Conservation (phyloP, 2,329 filamentous ascomycete genomes). For the Alternaria sp. region DNA sequence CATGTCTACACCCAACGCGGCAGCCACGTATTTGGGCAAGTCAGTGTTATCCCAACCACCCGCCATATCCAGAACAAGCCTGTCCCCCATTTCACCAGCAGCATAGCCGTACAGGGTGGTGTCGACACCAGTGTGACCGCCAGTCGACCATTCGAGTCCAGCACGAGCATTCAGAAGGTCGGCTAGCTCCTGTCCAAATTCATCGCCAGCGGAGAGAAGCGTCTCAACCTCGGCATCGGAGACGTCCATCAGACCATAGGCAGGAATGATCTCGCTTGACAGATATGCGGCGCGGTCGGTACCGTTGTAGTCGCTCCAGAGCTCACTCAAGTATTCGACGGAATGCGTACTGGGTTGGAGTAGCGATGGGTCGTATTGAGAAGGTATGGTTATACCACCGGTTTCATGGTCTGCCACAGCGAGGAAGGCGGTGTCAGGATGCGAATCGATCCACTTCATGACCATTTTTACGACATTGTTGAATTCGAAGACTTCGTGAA, state of each 20-base stretch:
- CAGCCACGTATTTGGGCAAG: conserved; percentile 27
- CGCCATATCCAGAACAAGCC: conserved; percentile 27
- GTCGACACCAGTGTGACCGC: conserved; percentile 48
- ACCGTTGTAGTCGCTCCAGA: conserved; percentile 39
- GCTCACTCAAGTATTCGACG: conserved; percentile 35
- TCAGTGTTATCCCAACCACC: conserved; percentile 33
- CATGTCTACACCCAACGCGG: conserved; percentile 24
- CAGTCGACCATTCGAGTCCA: conserved; percentile 46
- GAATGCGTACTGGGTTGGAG: conserved; percentile 41
- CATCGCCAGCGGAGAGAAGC: conserved; percentile 28
- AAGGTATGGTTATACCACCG: conserved; percentile 49
- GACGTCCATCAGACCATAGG: conserved; percentile 36
- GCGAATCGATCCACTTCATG: conserved; percentile 50
- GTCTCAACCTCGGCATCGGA: conserved; percentile 36
- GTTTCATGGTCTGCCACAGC: conserved; percentile 52
- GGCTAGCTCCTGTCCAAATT: conserved; percentile 36
- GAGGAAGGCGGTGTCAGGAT: conserved; percentile 49
- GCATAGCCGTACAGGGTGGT: conserved; percentile 48
- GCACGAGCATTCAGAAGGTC: conserved; percentile 30
- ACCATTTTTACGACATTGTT: conserved; percentile 49
- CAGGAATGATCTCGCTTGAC: conserved; percentile 29
- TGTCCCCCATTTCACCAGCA: conserved; percentile 18
- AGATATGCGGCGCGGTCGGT: conserved; percentile 40
- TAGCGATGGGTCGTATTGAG: conserved; percentile 42
- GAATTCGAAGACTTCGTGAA: conserved; percentile 51